Base-by-base conservation (phyloP, 108 stramenopile species). In the Skeletonema potamos region DNA sequence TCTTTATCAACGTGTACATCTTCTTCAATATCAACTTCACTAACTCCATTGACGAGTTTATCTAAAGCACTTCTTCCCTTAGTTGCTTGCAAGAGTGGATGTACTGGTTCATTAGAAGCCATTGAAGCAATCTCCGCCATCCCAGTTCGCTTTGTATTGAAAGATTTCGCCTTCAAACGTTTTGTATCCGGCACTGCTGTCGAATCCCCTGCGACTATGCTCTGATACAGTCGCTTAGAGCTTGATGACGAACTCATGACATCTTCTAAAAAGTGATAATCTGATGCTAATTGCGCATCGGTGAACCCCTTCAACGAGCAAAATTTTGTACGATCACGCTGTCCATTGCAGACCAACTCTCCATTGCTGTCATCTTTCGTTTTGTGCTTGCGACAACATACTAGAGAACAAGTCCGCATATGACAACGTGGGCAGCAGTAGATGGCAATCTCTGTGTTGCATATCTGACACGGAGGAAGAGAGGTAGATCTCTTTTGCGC, bases 251-350 rank as follows among this genome's bases (percentile, higher is more conserved):
- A 11, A 22, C 83, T 73, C 54, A 89, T 48, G 0, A 90, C 87
- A 72, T 90, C 85, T 73, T 93, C 89, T 44, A 93, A 58, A 66
- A 93, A 91, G 51, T 89, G 85, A 65, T 84, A 93, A 68, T 93
- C 92, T 22, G 85, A 86, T 7, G 76, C 60, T 10, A 93, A 51
- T 12, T 77, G 82, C 3, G 82, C 48, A 82, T 90, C 92, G 9
- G 73, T 76, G 73, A 82, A 84, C 33, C 70, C 37, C 27, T 61
- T 54, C 60, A 82, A n/a, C 0, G 72, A 73, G 20, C 62, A 64
- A 70, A 84, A 84, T 11, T 72, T 76, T 4, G 83, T 84, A 20
- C 86, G 77, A 39, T 89, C 83, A 54, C 92, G 86, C 66, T 89
- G 90, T 43, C 92, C 92, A 64, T 76, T 75, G 76, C 92, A 93